Percentiles rank a stretch among this genome's conserved stretches.
Evolutionary conservation across 495 filamentous ascomycete genomes (phyloP).

Genomic region (Zalerion maritima): DNA sequence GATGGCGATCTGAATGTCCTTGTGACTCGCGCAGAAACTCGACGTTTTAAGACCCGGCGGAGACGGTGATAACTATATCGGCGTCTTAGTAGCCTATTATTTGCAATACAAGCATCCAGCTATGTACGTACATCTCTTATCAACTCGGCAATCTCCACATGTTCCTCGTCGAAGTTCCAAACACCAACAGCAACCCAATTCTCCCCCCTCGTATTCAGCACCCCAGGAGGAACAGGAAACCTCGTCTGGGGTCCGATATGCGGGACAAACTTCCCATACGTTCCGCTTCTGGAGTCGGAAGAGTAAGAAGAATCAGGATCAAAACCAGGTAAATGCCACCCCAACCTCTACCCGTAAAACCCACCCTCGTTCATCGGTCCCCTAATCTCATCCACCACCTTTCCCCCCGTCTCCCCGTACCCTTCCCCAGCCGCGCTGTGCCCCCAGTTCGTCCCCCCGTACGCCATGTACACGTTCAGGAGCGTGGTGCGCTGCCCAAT

Average conservation of each 20-base stretch:
- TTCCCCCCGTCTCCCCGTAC: too few relatives aligned
- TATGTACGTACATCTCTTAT: too few relatives aligned
- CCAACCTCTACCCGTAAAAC: constrained; percentile 17
- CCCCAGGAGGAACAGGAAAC: constrained; percentile 34
- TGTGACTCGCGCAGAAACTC: too few relatives aligned
- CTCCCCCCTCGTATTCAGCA: constrained; percentile 29
- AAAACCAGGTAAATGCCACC: constrained; percentile 18
- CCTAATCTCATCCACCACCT: too few relatives aligned
- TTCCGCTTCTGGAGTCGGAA: constrained; percentile 5
- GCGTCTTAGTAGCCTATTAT: too few relatives aligned
- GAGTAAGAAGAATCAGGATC: constrained; percentile 5
- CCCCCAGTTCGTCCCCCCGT: constrained; percentile 45
- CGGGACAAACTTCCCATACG: constrained; percentile 29
- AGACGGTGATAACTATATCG: too few relatives aligned
- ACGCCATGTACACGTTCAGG: constrained; percentile 40
- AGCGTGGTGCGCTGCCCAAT: constrained; percentile 34
- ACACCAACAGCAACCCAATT: constrained; percentile 33
- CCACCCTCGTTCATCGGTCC: constrained; percentile 25
- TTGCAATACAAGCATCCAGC: too few relatives aligned
- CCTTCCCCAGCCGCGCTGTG: too few relatives aligned
- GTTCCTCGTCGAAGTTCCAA: constrained; percentile 29
- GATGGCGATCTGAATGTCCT: too few relatives aligned
- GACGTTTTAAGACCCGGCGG: too few relatives aligned
- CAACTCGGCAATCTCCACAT: constrained; percentile 21
- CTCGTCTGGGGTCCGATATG: constrained; percentile 34